phyloP scores from a whole-genome alignment of 345 rosid species.

The Eucalyptus curtisii region DNA sequence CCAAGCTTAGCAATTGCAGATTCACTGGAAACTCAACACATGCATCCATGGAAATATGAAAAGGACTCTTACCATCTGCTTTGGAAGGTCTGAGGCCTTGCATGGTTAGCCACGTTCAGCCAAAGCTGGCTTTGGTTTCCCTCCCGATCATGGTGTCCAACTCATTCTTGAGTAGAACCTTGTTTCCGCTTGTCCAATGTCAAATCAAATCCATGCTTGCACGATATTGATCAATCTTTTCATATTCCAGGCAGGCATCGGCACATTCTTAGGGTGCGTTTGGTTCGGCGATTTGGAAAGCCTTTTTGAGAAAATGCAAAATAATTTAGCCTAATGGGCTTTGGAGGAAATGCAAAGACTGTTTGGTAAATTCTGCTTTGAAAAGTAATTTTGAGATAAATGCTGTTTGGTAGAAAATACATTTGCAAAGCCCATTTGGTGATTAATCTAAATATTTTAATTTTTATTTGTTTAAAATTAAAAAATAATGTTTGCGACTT shows the following conservation, averaged over 20 bases:
- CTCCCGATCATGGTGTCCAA: conserved; percentile 42
- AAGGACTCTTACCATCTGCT: neutral
- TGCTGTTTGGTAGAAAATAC: no score
- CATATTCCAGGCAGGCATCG: conserved; percentile 79
- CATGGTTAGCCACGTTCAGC: conserved; percentile 56
- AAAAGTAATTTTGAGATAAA: no score
- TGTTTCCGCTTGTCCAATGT: conserved; percentile 65
- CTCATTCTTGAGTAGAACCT: conserved; percentile 29
- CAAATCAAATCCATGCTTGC: conserved; percentile 37
- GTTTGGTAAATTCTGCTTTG: no score
- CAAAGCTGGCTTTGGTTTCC: conserved; percentile 69
- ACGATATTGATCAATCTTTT: conserved; percentile 78
- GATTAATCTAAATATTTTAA: no score
- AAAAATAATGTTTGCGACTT: no score
- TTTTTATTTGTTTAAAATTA: no score
- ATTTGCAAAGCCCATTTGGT: no score
- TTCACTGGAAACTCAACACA: neutral
- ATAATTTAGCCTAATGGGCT: no score
- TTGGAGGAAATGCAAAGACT: no score
- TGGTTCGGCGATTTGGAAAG: no score
- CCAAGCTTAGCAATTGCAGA: neutral
- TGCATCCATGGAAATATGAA: neutral
- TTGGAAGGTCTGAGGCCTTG: neutral
- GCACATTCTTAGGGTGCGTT: no score
- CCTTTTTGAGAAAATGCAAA: no score